Evolutionary conservation across 2,329 filamentous ascomycete genomes (phyloP).

Genomic region (Plenodomus tracheiphilus): DNA sequence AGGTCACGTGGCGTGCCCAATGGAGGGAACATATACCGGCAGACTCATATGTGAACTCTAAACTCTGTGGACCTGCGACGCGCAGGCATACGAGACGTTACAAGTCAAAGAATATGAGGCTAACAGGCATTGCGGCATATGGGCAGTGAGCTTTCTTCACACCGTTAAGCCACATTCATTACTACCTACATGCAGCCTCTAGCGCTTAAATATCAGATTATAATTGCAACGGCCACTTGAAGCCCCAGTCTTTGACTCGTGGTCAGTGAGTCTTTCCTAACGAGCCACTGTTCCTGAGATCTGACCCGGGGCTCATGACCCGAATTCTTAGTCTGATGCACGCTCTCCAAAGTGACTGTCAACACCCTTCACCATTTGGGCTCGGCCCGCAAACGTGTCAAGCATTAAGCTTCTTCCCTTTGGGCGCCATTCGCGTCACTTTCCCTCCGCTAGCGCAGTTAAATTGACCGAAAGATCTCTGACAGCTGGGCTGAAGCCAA

Average conservation of each 20-base stretch:
- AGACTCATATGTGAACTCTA: not conserved
- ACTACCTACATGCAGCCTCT: not conserved
- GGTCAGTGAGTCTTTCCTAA: not conserved
- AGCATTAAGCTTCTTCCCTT: not conserved
- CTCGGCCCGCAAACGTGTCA: not conserved
- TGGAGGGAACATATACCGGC: not conserved
- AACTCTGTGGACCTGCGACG: not conserved
- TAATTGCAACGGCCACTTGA: not conserved
- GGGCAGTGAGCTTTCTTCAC: not conserved
- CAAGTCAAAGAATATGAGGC: not conserved
- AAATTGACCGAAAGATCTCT: not conserved
- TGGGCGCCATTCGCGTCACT: not conserved
- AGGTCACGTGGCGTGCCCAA: too few relatives aligned
- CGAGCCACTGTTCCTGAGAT: not conserved
- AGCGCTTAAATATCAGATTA: not conserved
- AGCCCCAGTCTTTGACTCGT: not conserved
- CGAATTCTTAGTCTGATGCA: not conserved
- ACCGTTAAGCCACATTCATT: not conserved
- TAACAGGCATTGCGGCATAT: not conserved
- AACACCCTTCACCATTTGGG: not conserved
- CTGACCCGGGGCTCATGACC: not conserved
- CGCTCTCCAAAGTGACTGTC: not conserved
- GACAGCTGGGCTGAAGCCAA: not conserved
- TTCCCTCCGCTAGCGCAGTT: not conserved
- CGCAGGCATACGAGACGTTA: not conserved